These are phyloP conservation scores for Gryganskiella cystojenkinii DNA, from an alignment of 192 early-diverging fungal genomes.

Conservation along the genomic window DNA sequence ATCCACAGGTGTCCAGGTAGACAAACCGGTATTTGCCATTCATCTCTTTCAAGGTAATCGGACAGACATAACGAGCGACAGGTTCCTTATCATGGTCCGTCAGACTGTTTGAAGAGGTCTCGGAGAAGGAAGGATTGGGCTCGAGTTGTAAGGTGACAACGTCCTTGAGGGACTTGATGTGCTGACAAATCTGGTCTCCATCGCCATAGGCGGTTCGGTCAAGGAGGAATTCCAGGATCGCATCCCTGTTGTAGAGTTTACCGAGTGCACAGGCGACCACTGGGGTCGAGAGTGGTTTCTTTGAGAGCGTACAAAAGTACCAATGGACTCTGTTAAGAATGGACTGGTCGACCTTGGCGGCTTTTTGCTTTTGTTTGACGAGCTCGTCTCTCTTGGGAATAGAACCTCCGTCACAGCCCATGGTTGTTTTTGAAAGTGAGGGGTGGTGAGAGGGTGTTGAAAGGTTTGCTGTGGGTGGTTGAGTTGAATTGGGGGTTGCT, in stretches of 20 bases:
- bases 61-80: conserved; percentile 75
- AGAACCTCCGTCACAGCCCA: conserved; percentile 91
- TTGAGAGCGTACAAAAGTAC: conserved; percentile 85
- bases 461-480: neutral
- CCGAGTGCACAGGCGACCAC: conserved; percentile 79
- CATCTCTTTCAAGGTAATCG: conserved; percentile 87
- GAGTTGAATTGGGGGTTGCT: too few relatives aligned
- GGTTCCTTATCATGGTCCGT: conserved; percentile 65
- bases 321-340: conserved; percentile 69
- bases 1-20: conserved; percentile 77
- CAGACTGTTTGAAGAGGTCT: conserved; percentile 52
- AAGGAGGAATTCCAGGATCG: conserved; percentile 80
- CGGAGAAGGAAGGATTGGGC: conserved; percentile 70
- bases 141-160: conserved; percentile 74
- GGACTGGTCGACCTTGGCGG: conserved; percentile 72
- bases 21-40: conserved; percentile 81
- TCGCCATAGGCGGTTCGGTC: conserved; percentile 79
- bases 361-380: conserved; percentile 81
- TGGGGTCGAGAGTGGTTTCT: conserved; percentile 67
- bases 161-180: conserved; percentile 80
- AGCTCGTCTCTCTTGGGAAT: conserved; percentile 89
- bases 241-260: conserved; percentile 87
- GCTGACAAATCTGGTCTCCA: conserved; percentile 77
- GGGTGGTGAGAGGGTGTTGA: neutral
- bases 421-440: conserved; percentile 22